phyloP scores from a whole-genome alignment of 192 early-diverging fungal species.

The Funneliformis geosporum region DNA sequence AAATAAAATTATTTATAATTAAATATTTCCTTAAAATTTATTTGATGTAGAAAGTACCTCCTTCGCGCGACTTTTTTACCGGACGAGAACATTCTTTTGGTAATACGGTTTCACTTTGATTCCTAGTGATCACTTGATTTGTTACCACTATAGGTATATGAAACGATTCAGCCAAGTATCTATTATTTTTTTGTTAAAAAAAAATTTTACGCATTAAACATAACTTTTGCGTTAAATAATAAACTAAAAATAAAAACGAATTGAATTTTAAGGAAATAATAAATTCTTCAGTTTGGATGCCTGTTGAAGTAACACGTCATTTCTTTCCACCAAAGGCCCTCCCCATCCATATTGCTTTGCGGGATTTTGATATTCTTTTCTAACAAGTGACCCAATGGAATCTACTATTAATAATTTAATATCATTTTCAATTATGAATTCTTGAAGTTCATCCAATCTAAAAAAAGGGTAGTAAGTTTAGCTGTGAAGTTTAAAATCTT shows the following conservation, averaged over 20 bases:
- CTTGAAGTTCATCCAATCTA: constrained; percentile 28
- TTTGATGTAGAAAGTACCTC: neutral
- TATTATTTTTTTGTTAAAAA: neutral
- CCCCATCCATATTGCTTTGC: neutral
- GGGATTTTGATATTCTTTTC: constrained; percentile 25
- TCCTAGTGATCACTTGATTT: constrained; percentile 17
- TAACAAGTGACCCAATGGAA: constrained; percentile 23
- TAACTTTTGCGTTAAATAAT: neutral
- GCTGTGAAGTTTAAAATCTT: neutral
- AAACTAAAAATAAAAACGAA: neutral
- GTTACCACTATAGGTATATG: constrained; percentile 15
- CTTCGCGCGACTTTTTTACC: neutral
- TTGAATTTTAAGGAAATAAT: neutral
- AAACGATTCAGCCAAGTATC: constrained; percentile 31
- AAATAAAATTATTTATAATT: neutral
- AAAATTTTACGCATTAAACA: neutral
- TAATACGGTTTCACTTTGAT: neutral
- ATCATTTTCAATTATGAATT: constrained; percentile 29
- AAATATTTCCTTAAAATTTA: neutral
- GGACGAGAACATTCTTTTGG: neutral
- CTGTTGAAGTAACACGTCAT: constrained; percentile 12
- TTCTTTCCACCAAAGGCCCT: constrained; percentile 8
- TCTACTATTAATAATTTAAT: constrained; percentile 22
- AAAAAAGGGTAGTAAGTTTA: neutral
- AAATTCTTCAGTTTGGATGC: constrained; percentile 19